phyloP scores from a whole-genome alignment of 495 filamentous ascomycete genomes.

The Sphaerosporella brunnea region DNA sequence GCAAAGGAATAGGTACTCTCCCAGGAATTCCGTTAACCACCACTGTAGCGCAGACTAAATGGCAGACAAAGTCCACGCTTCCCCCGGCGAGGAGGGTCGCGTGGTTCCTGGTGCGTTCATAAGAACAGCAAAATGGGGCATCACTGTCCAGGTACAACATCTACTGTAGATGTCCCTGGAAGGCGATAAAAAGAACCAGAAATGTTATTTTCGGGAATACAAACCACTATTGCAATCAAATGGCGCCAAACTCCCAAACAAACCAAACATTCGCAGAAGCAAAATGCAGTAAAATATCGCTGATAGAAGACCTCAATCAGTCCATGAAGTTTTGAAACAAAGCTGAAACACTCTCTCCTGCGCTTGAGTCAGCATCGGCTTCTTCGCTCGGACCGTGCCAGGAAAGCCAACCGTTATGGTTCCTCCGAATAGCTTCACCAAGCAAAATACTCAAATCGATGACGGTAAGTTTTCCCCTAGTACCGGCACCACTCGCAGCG shows the following conservation, averaged over 20 bases:
- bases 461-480: slow-evolving; percentile 51
- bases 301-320: too few species aligned
- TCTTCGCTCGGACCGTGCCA: slow-evolving; percentile 23
- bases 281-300: slow-evolving; percentile 1
- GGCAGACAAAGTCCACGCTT: slow-evolving; percentile 7
- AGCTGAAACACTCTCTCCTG: slow-evolving; percentile 60
- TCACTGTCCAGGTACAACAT: too few species aligned
- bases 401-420: slow-evolving; percentile 67
- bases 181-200: slow-evolving; percentile 8
- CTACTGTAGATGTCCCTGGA: too few species aligned
- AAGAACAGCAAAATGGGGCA: slow-evolving; percentile 4
- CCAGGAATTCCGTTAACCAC: slow-evolving; percentile 24
- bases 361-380: slow-evolving; percentile 12
- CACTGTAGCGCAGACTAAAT: slow-evolving; percentile 9
- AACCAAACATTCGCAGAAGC: slow-evolving; percentile 6
- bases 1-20: slow-evolving; percentile 12
- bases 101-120: slow-evolving; percentile 1
- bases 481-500: slow-evolving; percentile 7
- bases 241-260: slow-evolving; percentile 3
- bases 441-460: slow-evolving; percentile 77
- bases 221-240: slow-evolving; percentile 2
- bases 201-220: slow-evolving; percentile 2
- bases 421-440: slow-evolving; percentile 80
- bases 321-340: slow-evolving; percentile 57
- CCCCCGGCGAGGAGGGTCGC: slow-evolving; percentile 8